These are phyloP conservation scores for Phlyctochytrium planicorne DNA, from an alignment of 192 early-diverging fungal genomes.

Conservation along the genomic window DNA sequence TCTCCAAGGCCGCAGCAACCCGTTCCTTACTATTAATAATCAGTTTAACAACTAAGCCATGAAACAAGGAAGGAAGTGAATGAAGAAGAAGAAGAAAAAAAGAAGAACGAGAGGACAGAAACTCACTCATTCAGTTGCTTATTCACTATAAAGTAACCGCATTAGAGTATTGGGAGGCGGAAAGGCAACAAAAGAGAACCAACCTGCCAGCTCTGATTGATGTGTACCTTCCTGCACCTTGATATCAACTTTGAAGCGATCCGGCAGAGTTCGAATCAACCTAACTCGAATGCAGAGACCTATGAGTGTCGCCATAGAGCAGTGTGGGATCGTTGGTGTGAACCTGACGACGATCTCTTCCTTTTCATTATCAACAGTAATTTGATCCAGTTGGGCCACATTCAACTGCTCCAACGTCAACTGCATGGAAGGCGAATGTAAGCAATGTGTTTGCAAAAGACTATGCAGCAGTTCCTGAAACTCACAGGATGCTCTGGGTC, in stretches of 20 bases:
- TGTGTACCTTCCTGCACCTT: conserved; percentile 89
- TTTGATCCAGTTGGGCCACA: conserved; percentile 84
- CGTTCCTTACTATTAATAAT: conserved; percentile 77
- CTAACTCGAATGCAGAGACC: conserved; percentile 95
- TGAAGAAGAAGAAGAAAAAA: background rate
- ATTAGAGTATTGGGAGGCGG: background rate
- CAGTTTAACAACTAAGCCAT: background rate
- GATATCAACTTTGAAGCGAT: conserved; percentile 92
- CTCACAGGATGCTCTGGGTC: conserved; percentile 94
- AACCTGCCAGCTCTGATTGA: conserved; percentile 81
- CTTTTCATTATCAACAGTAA: conserved; percentile 70
- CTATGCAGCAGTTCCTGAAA: background rate
- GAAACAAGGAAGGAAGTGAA: background rate
- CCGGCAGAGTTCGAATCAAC: conserved; percentile 81
- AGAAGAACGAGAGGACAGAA: background rate
- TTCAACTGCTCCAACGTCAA: conserved; percentile 96
- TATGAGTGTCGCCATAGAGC: conserved; percentile 98
- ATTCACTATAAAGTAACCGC: conserved; percentile 61
- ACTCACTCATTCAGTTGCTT: conserved; percentile 91
- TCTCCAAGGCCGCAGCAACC: conserved; percentile 96
- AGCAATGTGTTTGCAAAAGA: background rate
- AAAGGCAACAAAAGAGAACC: conserved; percentile 7
- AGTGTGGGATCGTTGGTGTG: conserved; percentile 97
- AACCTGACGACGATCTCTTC: conserved; percentile 80
- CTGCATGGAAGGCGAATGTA: conserved; percentile 11